Evolutionary conservation across 108 stramenopile species (phyloP), one percentile per base, ranked within the genome.

Genomic region (Conticribra weissflogii): DNA sequence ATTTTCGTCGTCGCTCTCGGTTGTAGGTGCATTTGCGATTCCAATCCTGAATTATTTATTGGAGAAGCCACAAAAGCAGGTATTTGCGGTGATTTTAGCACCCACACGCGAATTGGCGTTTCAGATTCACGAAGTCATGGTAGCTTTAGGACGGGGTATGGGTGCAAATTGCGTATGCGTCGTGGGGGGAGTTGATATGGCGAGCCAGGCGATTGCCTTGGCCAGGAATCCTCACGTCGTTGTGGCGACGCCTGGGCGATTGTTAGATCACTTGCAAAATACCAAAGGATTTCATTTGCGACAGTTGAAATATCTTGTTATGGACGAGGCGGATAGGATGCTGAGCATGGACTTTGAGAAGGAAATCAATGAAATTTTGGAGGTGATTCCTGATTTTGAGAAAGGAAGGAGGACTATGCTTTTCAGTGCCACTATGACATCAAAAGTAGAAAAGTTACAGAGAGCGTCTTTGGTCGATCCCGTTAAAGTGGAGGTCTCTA

Each of bases 321-420:
- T 99, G 80, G 99, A 99, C 76, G 99, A 99, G 70, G 99, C 99
- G 8, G 99, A 99, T 83, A 85, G 99, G 3, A 99, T 99, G 98
- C 81, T 99, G 3, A 74, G 72, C 24, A 83, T 95, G 88, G 93
- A 95, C 60, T 95, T 95, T 70, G 93, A 95, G 58, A 73, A 89
- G 65, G 97, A 97, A 55, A 86, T 98, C 59, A 93, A 97, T 74
- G 83, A 96, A 66, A 90, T 98, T 46, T 69, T 98, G 50, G 85
- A 90, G 27, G 91, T 90, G 32, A 89, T 99, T 24, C 98, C 98
- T 28, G 83, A 89, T 63, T 83, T 69, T 18, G 65, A 60, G 17
- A 50, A 63, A 48, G 85, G 88, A 23, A 85, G 98, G 25, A 71
- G 82, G 31, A 98, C 99, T 0, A 86, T 96, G 82, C 87, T 99